Evolutionary conservation across 2,329 filamentous ascomycete species (phyloP).

Genomic region (Macrophomina pseudophaseolina): DNA sequence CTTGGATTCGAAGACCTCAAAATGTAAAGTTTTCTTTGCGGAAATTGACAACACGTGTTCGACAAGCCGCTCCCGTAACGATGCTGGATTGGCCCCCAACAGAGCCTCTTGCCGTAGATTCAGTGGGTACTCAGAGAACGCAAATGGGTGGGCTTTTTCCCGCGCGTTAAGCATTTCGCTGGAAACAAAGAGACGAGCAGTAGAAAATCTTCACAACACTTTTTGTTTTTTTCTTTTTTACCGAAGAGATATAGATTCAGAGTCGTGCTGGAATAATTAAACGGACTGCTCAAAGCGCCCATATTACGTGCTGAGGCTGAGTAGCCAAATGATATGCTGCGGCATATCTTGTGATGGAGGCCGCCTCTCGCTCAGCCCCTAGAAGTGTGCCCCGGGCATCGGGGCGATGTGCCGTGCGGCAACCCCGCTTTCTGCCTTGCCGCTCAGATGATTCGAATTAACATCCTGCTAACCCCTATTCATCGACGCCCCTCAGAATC

Average conservation of each 20-base stretch:
- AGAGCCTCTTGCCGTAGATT: not conserved
- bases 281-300: not conserved
- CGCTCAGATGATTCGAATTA: not conserved
- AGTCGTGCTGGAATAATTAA: not conserved
- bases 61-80: not conserved
- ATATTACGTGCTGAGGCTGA: not conserved
- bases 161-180: not conserved
- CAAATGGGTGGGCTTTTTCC: not conserved
- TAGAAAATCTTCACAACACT: not conserved
- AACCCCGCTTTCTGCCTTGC: slow-evolving; percentile 21
- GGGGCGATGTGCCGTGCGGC: not conserved
- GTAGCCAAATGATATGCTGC: not conserved
- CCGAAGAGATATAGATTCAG: not conserved
- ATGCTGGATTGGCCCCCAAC: not conserved
- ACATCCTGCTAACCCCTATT: not conserved
- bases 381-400: not conserved
- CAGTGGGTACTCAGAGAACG: not conserved
- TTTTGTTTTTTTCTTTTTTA: too few species aligned
- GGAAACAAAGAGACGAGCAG: too few species aligned
- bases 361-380: slow-evolving; percentile 3
- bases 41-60: not conserved
- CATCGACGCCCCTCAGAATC: slow-evolving; percentile 12
- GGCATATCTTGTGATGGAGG: not conserved
- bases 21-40: not conserved
- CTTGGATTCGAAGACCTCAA: not conserved